Percentiles rank a stretch among this genome's conserved stretches.
phyloP scores from a whole-genome alignment of 1,284 basidiomycete species.

The Heterobasidion irregulare region DNA sequence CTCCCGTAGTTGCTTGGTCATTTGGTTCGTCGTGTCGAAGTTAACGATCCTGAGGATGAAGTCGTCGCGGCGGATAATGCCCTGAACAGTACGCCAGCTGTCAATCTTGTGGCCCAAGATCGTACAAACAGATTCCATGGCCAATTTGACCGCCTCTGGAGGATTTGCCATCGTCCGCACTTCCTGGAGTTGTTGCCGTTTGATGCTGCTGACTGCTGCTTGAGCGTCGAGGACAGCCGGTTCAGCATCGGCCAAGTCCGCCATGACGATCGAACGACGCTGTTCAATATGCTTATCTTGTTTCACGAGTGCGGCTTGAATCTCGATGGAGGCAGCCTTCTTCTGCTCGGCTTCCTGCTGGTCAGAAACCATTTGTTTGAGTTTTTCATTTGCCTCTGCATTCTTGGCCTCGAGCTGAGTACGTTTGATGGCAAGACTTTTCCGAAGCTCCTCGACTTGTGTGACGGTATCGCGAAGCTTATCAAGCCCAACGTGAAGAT shows the following conservation, averaged over 20 bases:
- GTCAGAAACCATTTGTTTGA: conserved; percentile 96
- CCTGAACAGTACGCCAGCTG: conserved; percentile 94
- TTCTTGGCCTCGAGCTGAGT: conserved; percentile 92
- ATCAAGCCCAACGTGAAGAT: conserved; percentile 96
- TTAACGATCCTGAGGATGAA: conserved; percentile 97
- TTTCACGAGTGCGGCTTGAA: conserved; percentile 87
- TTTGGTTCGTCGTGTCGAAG: conserved; percentile 88
- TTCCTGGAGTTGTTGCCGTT: conserved; percentile 94
- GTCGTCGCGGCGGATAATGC: conserved; percentile 94
- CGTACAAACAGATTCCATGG: conserved; percentile 99
- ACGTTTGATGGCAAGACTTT: conserved; percentile 92
- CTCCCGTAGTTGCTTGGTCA: conserved; percentile 88
- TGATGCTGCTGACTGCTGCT: conserved; percentile 95
- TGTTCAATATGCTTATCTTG: conserved; percentile 90
- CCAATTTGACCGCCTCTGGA: conserved; percentile 93
- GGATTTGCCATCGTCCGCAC: conserved; percentile 99
- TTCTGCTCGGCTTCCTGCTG: conserved; percentile 99
- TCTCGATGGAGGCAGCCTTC: conserved; percentile 93
- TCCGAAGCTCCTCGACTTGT: conserved; percentile 93
- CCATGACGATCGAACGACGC: conserved; percentile 84
- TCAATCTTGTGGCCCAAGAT: conserved; percentile 97
- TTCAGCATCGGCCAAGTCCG: conserved; percentile 95
- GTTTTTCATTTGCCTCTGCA: conserved; percentile 92
- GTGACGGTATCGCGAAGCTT: conserved; percentile 94
- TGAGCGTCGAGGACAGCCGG: conserved; percentile 96